Evolutionary conservation across 139 green algal species (phyloP).

Genomic region (Limnomonas spitsbergensis): DNA sequence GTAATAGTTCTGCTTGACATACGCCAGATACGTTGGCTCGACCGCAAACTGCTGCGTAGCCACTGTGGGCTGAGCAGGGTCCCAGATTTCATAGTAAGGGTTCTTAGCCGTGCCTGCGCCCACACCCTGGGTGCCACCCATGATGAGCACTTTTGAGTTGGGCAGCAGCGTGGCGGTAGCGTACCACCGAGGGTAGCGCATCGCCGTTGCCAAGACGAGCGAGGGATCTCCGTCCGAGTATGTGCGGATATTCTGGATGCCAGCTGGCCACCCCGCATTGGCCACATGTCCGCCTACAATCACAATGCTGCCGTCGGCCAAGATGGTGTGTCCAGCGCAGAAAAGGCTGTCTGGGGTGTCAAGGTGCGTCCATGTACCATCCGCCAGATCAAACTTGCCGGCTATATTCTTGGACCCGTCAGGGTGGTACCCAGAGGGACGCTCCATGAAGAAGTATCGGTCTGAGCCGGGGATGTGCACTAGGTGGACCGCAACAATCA

Average conservation of each 20-base stretch:
- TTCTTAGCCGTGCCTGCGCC: conserved; percentile 24
- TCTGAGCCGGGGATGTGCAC: conserved; percentile 26
- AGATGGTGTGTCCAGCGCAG: conserved; percentile 30
- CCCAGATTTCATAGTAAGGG: conserved; percentile 21
- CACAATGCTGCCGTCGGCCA: conserved; percentile 1
- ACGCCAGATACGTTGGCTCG: background rate
- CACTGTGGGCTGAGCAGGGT: background rate
- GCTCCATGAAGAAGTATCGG: conserved; percentile 43
- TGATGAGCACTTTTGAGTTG: conserved; percentile 23
- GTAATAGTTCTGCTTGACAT: conserved; percentile 23
- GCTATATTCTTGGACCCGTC: conserved; percentile 31
- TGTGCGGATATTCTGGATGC: conserved; percentile 24
- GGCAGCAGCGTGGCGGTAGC: conserved; percentile 27
- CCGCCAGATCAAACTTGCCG: conserved; percentile 17
- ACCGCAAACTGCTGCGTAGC: background rate
- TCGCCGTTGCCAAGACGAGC: conserved; percentile 13
- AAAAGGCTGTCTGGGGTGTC: conserved; percentile 29
- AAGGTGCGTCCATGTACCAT: conserved; percentile 11
- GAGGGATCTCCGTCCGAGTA: conserved; percentile 1
- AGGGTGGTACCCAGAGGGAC: conserved; percentile 39
- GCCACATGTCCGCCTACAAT: conserved; percentile 17
- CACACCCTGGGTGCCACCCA: conserved; percentile 32
- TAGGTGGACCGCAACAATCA: conserved; percentile 45
- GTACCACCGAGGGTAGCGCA: conserved; percentile 31
- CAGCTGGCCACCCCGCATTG: conserved; percentile 9